A percentile compares a stretch with the other conserved stretches of the same genome.
phyloP scores from a whole-genome alignment of 2,329 filamentous ascomycete species.

The Hymenoscyphus scutula region DNA sequence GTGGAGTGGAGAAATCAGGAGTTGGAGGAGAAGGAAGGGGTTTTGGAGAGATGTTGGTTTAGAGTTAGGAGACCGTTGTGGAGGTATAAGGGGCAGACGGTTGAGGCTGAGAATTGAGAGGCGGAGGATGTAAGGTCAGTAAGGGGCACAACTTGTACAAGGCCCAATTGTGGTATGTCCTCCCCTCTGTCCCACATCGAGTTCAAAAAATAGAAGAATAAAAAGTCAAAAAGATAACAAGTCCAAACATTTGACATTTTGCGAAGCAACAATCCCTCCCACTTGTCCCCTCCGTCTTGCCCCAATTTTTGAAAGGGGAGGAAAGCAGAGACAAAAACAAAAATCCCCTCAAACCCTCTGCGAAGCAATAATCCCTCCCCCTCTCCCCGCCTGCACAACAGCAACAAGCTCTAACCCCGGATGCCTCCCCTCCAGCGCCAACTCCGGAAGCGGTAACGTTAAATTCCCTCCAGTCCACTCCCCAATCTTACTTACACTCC shows the following conservation, averaged over 20 bases:
- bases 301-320: too few relatives aligned
- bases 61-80: neutral
- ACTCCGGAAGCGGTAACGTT: slow-evolving; percentile 29
- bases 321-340: too few relatives aligned
- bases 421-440: slow-evolving; percentile 23
- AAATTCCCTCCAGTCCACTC: slow-evolving; percentile 38
- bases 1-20: neutral
- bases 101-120: neutral
- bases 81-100: neutral
- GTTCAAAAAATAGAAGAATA: too few relatives aligned
- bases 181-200: too few relatives aligned
- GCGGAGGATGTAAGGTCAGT: neutral
- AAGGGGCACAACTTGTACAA: too few relatives aligned
- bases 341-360: neutral
- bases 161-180: too few relatives aligned
- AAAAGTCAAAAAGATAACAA: too few relatives aligned
- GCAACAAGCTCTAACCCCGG: slow-evolving; percentile 32
- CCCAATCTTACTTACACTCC: slow-evolving; percentile 37
- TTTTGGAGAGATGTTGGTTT: neutral
- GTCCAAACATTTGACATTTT: too few relatives aligned
- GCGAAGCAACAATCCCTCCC: too few relatives aligned
- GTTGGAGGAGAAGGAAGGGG: neutral
- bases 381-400: slow-evolving; percentile 32
- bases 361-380: slow-evolving; percentile 32
- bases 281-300: too few relatives aligned